Conservation (phyloP, 1,139 yeast genomes). For the Protomyces macrosporus region DNA sequence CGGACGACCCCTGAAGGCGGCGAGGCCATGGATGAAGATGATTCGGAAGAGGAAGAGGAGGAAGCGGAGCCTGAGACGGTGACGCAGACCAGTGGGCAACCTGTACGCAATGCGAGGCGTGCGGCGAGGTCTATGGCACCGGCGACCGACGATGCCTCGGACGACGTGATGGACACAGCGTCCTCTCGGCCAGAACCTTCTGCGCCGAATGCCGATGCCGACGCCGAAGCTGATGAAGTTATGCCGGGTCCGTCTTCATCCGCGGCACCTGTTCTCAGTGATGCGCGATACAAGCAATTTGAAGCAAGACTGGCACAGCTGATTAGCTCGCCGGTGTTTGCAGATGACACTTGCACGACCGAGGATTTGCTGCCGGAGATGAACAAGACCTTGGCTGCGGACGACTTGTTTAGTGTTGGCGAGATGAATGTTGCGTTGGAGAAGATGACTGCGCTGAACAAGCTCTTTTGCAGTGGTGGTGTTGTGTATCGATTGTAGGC, state of each 20-base stretch:
- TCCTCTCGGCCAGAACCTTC: neutral
- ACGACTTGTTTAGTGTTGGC: slow-evolving; percentile 38
- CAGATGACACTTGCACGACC: slow-evolving; percentile 36
- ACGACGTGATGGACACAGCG: slow-evolving; percentile 25
- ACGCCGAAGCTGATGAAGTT: slow-evolving; percentile 28
- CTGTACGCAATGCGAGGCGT: neutral
- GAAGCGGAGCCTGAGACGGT: slow-evolving; percentile 40
- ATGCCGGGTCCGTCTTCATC: slow-evolving; percentile 28
- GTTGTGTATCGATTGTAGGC: slow-evolving; percentile 10
- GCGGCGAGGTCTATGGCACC: slow-evolving; percentile 29
- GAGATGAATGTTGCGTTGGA: slow-evolving; percentile 41
- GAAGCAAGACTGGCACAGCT: slow-evolving; percentile 38
- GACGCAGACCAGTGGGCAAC: slow-evolving; percentile 30
- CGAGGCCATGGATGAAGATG: slow-evolving; percentile 36
- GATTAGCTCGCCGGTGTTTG: slow-evolving; percentile 37
- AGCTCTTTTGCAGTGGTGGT: slow-evolving; percentile 34
- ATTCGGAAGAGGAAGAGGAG: slow-evolving; percentile 35
- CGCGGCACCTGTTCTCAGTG: slow-evolving; percentile 30
- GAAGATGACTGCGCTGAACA: slow-evolving; percentile 40
- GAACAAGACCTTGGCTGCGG: slow-evolving; percentile 38
- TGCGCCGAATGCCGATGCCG: slow-evolving; percentile 34
- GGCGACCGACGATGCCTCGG: slow-evolving; percentile 9
- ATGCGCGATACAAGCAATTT: slow-evolving; percentile 35
- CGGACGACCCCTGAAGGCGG: slow-evolving; percentile 33
- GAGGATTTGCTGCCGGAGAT: slow-evolving; percentile 37